phyloP scores from a whole-genome alignment of 441 rosid species.

The Heliophila coronopifolia region DNA sequence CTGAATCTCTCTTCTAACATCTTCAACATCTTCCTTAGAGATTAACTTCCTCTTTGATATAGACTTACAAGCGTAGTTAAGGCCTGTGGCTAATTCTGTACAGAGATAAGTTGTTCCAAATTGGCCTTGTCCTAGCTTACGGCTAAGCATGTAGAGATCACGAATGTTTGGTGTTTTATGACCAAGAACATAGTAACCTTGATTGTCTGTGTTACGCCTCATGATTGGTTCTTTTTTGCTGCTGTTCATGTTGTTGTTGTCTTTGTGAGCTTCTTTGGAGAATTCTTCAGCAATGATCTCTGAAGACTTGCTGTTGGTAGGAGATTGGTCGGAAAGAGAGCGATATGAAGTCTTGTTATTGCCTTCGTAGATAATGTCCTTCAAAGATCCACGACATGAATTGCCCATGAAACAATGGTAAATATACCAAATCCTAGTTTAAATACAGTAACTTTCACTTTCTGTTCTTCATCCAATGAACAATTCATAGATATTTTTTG shows the following conservation, averaged over 20 bases:
- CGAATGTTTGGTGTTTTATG: conserved; percentile 77
- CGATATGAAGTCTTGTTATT: conserved; percentile 31
- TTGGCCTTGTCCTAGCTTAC: conserved; percentile 87
- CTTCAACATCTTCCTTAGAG: conserved; percentile 84
- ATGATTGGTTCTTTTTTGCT: conserved; percentile 39
- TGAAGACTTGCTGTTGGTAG: conserved; percentile 28
- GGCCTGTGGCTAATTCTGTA: conserved; percentile 51
- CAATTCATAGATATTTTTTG: conserved; percentile 27
- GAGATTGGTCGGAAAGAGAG: conserved; percentile 37
- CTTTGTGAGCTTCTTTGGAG: conserved; percentile 33
- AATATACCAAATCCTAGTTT: conserved; percentile 3
- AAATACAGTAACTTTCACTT: conserved; percentile 17
- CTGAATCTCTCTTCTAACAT: conserved; percentile 93
- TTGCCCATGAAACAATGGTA: conserved; percentile 82
- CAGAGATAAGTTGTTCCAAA: conserved; percentile 83
- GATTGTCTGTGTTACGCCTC: conserved; percentile 70
- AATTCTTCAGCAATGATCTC: conserved; percentile 31
- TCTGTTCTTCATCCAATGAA: conserved; percentile 27
- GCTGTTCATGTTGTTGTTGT: conserved; percentile 29
- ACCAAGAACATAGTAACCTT: conserved; percentile 70
- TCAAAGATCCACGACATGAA: conserved; percentile 53
- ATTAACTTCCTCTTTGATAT: conserved; percentile 89
- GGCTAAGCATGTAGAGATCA: conserved; percentile 66
- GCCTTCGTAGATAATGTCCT: conserved; percentile 40
- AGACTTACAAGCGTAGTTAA: conserved; percentile 85